phyloP scores from a whole-genome alignment of 2,329 filamentous ascomycete species.

The Neocucurbitaria cava region DNA sequence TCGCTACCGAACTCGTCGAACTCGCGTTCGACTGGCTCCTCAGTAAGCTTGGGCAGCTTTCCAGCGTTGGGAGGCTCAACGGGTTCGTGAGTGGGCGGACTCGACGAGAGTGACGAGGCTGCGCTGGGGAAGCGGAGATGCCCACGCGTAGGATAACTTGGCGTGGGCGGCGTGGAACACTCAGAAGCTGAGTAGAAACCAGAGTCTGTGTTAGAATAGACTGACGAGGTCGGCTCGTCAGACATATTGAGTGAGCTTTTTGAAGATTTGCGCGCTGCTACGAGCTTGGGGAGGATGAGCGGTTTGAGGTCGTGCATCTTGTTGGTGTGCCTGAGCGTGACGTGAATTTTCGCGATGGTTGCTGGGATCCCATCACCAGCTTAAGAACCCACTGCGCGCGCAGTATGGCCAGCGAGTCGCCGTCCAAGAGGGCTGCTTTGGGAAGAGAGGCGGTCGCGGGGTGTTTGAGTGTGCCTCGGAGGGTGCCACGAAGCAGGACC shows the following conservation, averaged over 20 bases:
- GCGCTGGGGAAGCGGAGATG: slow-evolving; percentile 76
- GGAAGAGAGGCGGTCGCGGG: slow-evolving; percentile 40
- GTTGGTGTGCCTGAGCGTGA: slow-evolving; percentile 30
- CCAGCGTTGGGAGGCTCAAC: slow-evolving; percentile 65
- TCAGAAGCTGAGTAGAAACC: slow-evolving; percentile 65
- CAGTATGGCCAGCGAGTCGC: slow-evolving; percentile 23
- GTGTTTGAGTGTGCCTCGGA: slow-evolving; percentile 36
- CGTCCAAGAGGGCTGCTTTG: slow-evolving; percentile 25
- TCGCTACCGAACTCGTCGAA: slow-evolving; percentile 63
- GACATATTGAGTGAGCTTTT: slow-evolving; percentile 44
- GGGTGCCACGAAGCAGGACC: slow-evolving; percentile 50
- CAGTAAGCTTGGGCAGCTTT: slow-evolving; percentile 83
- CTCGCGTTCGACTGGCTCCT: slow-evolving; percentile 78
- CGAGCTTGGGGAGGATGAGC: slow-evolving; percentile 47
- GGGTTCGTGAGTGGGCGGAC: slow-evolving; percentile 58
- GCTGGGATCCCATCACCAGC: slow-evolving; percentile 48
- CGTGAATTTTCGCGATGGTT: slow-evolving; percentile 36
- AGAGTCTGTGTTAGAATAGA: slow-evolving; percentile 46
- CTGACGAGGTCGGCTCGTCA: slow-evolving; percentile 38
- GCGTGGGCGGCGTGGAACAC: slow-evolving; percentile 72
- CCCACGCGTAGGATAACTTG: slow-evolving; percentile 70
- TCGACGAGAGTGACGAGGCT: slow-evolving; percentile 74
- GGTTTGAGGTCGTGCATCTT: slow-evolving; percentile 51
- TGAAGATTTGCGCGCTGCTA: slow-evolving; percentile 47
- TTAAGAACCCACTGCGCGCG: slow-evolving; percentile 32